A percentile compares a stretch with the other conserved stretches of the same genome.
These are phyloP conservation scores for Fraxinus cuspidata DNA, from an alignment of 257 asterid species.

Conservation along the genomic window DNA sequence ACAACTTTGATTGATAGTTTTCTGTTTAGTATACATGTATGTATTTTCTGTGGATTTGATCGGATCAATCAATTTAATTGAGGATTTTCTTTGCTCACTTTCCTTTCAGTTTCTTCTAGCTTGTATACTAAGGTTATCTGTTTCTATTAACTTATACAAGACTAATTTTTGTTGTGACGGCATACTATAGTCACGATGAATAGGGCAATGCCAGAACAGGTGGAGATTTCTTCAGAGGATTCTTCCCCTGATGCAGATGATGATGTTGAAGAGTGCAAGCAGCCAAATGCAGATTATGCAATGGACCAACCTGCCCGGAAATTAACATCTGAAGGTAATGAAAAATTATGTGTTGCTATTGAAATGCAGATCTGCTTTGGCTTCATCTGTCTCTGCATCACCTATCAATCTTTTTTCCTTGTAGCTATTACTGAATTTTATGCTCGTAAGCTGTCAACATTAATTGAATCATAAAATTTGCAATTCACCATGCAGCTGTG, in stretches of 20 bases:
- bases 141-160: background rate
- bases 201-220: slow-evolving; percentile 46
- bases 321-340: slow-evolving; percentile 51
- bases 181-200: slow-evolving; percentile 43
- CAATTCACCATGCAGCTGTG: background rate
- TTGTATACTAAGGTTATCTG: background rate
- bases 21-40: background rate
- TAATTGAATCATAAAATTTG: background rate
- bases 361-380: background rate
- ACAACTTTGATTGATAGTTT: background rate
- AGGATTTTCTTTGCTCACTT: background rate
- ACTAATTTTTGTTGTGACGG: slow-evolving; percentile 2
- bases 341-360: background rate
- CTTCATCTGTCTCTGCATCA: background rate
- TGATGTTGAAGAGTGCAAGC: slow-evolving; percentile 25
- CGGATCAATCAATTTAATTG: background rate
- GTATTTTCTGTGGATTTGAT: background rate
- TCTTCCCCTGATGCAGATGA: slow-evolving; percentile 50
- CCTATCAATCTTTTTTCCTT: background rate
- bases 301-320: slow-evolving; percentile 33
- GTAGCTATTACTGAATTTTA: background rate
- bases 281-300: slow-evolving; percentile 1
- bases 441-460: background rate
- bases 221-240: slow-evolving; percentile 60
- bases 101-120: background rate